These are phyloP conservation scores for Laguncularia racemosa DNA, from an alignment of 345 rosid genomes.

Conservation along the genomic window DNA sequence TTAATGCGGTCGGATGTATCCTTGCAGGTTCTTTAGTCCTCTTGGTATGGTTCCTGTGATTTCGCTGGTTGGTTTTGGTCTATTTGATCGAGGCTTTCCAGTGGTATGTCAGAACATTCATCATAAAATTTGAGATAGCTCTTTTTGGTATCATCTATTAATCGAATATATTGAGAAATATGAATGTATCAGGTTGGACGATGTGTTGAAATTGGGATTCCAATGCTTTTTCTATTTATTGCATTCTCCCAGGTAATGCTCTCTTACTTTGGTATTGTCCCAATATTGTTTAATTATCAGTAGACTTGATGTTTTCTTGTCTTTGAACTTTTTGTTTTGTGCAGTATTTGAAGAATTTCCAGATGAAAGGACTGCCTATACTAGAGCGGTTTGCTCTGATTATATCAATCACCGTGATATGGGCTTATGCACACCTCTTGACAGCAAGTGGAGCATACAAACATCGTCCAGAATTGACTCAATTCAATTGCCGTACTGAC, in stretches of 20 bases:
- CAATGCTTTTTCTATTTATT: slow-evolving; percentile 80
- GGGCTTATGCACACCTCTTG: slow-evolving; percentile 97
- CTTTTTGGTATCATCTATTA: background rate
- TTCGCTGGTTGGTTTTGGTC: slow-evolving; percentile 82
- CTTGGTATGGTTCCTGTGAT: slow-evolving; percentile 98
- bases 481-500: slow-evolving; percentile 86
- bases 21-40: slow-evolving; percentile 91
- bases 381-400: slow-evolving; percentile 85
- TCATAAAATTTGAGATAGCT: background rate
- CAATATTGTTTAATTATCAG: no score
- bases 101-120: slow-evolving; percentile 40
- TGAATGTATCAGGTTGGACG: slow-evolving; percentile 54
- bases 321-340: slow-evolving; percentile 10
- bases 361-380: slow-evolving; percentile 52
- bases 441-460: slow-evolving; percentile 97
- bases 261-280: background rate
- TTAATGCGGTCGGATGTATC: background rate
- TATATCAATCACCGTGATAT: slow-evolving; percentile 63
- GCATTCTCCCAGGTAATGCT: slow-evolving; percentile 73
- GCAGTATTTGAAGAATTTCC: slow-evolving; percentile 85
- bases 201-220: slow-evolving; percentile 87
- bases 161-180: background rate
- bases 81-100: slow-evolving; percentile 97
- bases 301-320: background rate
- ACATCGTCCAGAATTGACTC: slow-evolving; percentile 71